phyloP scores from a whole-genome alignment of 2,329 filamentous ascomycete genomes.

The Alternaria hordeiaustralica region DNA sequence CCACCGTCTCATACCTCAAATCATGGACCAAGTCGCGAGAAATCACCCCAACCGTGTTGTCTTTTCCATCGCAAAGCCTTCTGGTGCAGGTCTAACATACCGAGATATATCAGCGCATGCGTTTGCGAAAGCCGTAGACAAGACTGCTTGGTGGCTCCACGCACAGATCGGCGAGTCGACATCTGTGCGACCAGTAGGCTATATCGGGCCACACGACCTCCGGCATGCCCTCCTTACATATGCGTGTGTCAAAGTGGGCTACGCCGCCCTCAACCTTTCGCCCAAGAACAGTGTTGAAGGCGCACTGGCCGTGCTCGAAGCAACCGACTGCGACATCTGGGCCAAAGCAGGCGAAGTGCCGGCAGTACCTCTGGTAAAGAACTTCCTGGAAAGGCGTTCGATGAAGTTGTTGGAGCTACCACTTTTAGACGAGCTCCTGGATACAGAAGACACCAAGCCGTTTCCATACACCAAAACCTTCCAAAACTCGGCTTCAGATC shows the following conservation, averaged over 20 bases:
- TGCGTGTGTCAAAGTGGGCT: slow-evolving; percentile 51
- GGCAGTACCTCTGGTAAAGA: slow-evolving; percentile 13
- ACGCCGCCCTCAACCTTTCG: slow-evolving; percentile 30
- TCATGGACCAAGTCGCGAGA: slow-evolving; percentile 27
- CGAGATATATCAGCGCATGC: slow-evolving; percentile 29
- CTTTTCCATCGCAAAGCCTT: slow-evolving; percentile 18
- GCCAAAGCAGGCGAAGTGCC: slow-evolving; percentile 14
- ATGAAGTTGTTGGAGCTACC: slow-evolving; percentile 25
- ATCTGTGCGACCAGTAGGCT: slow-evolving; percentile 28
- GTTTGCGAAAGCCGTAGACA: slow-evolving; percentile 45
- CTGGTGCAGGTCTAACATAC: slow-evolving; percentile 19
- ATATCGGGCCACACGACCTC: slow-evolving; percentile 45
- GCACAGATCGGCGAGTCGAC: slow-evolving; percentile 27
- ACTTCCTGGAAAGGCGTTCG: slow-evolving; percentile 9
- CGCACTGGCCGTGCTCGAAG: slow-evolving; percentile 26
- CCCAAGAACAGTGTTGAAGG: slow-evolving; percentile 30
- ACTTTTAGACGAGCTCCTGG: slow-evolving; percentile 18
- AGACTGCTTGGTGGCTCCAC: slow-evolving; percentile 39
- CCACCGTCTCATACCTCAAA: slow-evolving; percentile 28
- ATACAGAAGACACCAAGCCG: slow-evolving; percentile 5
- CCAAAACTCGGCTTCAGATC: slow-evolving; percentile 30
- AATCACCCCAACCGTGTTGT: slow-evolving; percentile 26
- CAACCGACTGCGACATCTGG: slow-evolving; percentile 25
- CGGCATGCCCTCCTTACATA: slow-evolving; percentile 48
- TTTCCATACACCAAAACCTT: slow-evolving; percentile 27